These are phyloP conservation scores for Sanguinoderma infundibulare DNA, from an alignment of 1,284 basidiomycete genomes.

Conservation along the genomic window DNA sequence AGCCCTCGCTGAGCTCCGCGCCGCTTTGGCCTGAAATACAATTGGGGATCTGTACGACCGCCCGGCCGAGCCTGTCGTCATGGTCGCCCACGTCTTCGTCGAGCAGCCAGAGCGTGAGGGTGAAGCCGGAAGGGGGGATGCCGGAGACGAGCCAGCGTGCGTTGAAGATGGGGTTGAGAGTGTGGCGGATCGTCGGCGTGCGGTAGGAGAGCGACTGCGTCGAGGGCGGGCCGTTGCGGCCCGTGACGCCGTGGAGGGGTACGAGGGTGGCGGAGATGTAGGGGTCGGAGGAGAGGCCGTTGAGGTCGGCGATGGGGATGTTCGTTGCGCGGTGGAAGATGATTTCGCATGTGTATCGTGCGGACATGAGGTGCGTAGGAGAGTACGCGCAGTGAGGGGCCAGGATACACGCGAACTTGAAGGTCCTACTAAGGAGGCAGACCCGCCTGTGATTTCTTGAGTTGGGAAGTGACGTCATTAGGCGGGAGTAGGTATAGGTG, in stretches of 20 bases:
- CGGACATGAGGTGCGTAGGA: too few relatives aligned
- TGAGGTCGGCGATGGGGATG: conserved; percentile 45
- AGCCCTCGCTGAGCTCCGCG: conserved; percentile 34
- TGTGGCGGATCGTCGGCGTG: conserved; percentile 41
- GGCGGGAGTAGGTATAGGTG: not conserved
- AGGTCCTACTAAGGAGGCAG: too few relatives aligned
- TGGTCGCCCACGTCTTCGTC: conserved; percentile 49
- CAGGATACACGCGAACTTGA: too few relatives aligned
- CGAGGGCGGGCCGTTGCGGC: not conserved
- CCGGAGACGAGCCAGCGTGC: conserved; percentile 48
- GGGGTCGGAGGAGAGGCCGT: conserved; percentile 44
- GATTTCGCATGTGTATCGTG: conserved; percentile 43
- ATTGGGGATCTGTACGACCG: conserved; percentile 30
- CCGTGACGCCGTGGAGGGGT: conserved; percentile 13
- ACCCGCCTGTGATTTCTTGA: not conserved
- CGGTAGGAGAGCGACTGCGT: conserved; percentile 42
- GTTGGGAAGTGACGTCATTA: not conserved
- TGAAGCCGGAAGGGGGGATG: conserved; percentile 43
- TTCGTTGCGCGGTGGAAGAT: conserved; percentile 45
- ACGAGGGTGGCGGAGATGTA: conserved; percentile 40
- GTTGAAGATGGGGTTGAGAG: conserved; percentile 45
- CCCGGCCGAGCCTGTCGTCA: conserved; percentile 49
- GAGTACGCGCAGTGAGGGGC: too few relatives aligned
- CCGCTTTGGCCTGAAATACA: too few relatives aligned
- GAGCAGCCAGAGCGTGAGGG: conserved; percentile 39